phyloP scores from a whole-genome alignment of 805 yeast species.

The Maudiozyma pseudohumilis region DNA sequence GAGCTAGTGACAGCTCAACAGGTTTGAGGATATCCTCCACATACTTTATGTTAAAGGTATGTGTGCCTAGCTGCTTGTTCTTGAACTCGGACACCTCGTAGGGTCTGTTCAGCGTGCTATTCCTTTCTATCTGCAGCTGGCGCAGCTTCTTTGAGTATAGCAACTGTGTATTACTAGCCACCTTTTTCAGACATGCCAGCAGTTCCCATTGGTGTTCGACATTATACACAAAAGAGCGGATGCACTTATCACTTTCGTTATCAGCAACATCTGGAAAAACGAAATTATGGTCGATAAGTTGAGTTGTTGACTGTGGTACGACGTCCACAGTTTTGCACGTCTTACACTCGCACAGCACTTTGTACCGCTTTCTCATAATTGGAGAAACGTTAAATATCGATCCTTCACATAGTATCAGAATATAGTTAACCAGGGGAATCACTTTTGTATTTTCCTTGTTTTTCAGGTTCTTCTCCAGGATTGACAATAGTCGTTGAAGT shows the following conservation, averaged over 20 bases:
- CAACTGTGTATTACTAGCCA: conserved; percentile 22
- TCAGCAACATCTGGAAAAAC: conserved; percentile 11
- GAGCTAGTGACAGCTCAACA: conserved; percentile 19
- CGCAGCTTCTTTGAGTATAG: conserved; percentile 26
- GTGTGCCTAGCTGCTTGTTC: conserved; percentile 11
- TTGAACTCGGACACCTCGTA: conserved; percentile 19
- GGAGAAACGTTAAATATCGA: conserved; percentile 34
- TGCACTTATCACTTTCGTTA: conserved; percentile 10
- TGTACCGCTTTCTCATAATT: conserved; percentile 31
- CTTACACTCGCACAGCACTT: conserved; percentile 26
- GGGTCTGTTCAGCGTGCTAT: conserved; percentile 18
- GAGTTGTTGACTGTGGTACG: conserved; percentile 10
- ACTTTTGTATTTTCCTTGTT: conserved; percentile 16
- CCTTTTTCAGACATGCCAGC: conserved; percentile 14
- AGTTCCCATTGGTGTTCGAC: conserved; percentile 20
- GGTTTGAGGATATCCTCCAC: conserved; percentile 30
- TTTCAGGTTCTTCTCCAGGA: conserved; percentile 20
- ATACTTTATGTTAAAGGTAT: conserved; percentile 19
- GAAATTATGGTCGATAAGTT: conserved; percentile 14
- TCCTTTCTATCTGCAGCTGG: conserved; percentile 25
- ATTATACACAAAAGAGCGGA: conserved; percentile 15
- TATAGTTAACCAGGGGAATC: conserved; percentile 30
- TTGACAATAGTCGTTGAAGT: conserved; percentile 29
- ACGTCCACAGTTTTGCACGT: conserved; percentile 20
- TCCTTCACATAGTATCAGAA: conserved; percentile 32